A percentile compares a stretch with the other conserved stretches of the same genome.
Conservation (phyloP, 345 rosid genomes). For the Capsella bursapastoris region DNA sequence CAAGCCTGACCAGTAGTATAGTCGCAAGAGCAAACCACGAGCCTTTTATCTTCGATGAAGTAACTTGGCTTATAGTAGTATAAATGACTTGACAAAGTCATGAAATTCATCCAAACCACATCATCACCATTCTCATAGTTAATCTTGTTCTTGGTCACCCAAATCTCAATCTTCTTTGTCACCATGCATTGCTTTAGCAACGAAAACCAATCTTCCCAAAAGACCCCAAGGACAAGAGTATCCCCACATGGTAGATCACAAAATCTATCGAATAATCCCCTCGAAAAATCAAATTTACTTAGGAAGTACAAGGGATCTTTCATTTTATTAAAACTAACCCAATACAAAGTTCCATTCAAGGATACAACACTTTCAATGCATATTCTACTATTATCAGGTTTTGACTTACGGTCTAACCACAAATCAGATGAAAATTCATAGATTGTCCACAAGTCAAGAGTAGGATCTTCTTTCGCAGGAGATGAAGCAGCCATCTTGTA, state of each 20-base stretch:
- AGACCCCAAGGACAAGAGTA: background rate
- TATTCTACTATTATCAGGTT: background rate
- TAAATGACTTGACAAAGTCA: background rate
- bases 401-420: background rate
- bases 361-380: background rate
- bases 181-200: background rate
- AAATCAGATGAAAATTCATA: background rate
- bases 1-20: background rate
- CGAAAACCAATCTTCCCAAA: background rate
- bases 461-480: too few relatives aligned
- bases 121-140: background rate
- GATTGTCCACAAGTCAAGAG: too few relatives aligned
- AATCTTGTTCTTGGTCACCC: background rate
- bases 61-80: background rate
- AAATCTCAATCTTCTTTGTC: background rate
- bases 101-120: background rate
- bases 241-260: slow-evolving; percentile 15
- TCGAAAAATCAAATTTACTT: background rate
- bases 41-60: background rate
- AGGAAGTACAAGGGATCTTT: background rate
- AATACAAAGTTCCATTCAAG: slow-evolving; percentile 17
- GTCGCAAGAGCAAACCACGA: background rate
- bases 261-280: background rate
- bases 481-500: too few relatives aligned
- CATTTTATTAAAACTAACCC: background rate